A percentile compares a stretch with the other conserved stretches of the same genome.
These are phyloP conservation scores for Paraphoma chrysanthemicola DNA, from an alignment of 2,329 filamentous ascomycete genomes.

Conservation along the genomic window DNA sequence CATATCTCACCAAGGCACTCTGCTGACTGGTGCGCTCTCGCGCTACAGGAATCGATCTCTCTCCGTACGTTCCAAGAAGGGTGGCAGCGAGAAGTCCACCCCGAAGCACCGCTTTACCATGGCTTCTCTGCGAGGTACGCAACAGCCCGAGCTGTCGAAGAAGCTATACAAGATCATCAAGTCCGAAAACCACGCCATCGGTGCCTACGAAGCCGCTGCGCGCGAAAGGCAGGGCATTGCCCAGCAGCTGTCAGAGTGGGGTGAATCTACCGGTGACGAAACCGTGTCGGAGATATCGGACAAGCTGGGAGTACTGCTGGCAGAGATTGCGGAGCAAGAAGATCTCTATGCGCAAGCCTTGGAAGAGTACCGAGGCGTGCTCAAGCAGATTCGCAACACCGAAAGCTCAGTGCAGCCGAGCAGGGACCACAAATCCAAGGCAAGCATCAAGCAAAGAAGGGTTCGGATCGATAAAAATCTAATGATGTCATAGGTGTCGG, in stretches of 20 bases:
- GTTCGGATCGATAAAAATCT: background rate
- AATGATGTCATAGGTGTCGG: conserved; percentile 65
- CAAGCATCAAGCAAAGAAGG: conserved; percentile 18
- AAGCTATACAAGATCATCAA: conserved; percentile 94
- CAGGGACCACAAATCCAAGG: conserved; percentile 82
- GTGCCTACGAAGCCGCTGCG: conserved; percentile 82
- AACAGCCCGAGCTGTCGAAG: conserved; percentile 87
- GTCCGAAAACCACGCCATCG: conserved; percentile 87
- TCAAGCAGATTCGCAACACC: conserved; percentile 95
- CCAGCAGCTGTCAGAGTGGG: conserved; percentile 94
- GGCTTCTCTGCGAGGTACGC: conserved; percentile 81
- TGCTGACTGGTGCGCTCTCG: background rate
- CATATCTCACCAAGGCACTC: conserved; percentile 30
- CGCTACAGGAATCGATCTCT: conserved; percentile 72
- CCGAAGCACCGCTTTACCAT: conserved; percentile 80
- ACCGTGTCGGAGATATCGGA: conserved; percentile 88
- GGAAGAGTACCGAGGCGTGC: conserved; percentile 79
- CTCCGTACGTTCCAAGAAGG: conserved; percentile 73
- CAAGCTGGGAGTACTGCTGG: conserved; percentile 91
- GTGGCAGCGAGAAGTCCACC: conserved; percentile 48
- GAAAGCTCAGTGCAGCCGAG: conserved; percentile 95
- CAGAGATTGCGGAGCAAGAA: conserved; percentile 93
- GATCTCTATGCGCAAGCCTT: conserved; percentile 84
- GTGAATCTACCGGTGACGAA: conserved; percentile 88
- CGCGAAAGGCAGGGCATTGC: conserved; percentile 86